phyloP scores from a whole-genome alignment of 805 yeast genomes.

The Candida manassasensis region DNA sequence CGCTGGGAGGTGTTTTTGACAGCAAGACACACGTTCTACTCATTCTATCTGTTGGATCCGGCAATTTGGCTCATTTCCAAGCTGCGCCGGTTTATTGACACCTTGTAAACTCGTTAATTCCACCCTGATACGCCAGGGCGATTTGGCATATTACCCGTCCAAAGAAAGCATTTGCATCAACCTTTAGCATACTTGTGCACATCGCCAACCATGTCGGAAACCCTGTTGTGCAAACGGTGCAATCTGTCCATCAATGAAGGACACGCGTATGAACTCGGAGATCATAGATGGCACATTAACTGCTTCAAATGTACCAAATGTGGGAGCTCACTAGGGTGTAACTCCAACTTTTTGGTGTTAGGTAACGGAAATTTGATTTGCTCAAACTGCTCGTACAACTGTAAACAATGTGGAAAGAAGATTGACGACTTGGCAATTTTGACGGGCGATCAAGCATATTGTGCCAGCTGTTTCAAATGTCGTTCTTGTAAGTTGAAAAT shows the following conservation, averaged over 20 bases:
- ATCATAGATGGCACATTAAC: conserved; percentile 91
- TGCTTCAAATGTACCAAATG: conserved; percentile 92
- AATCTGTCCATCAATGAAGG: conserved; percentile 66
- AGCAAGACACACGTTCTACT: too few species aligned
- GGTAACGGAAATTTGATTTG: conserved; percentile 93
- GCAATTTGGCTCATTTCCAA: too few species aligned
- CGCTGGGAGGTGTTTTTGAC: too few species aligned
- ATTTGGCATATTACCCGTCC: too few species aligned
- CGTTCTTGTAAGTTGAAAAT: conserved; percentile 81
- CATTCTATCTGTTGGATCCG: too few species aligned
- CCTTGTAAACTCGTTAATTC: too few species aligned
- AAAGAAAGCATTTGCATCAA: too few species aligned
- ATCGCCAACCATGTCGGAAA: background rate
- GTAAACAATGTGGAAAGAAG: conserved; percentile 78
- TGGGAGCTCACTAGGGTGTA: conserved; percentile 69
- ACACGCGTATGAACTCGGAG: conserved; percentile 92
- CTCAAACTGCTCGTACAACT: conserved; percentile 85
- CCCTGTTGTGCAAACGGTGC: conserved; percentile 38
- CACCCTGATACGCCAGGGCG: too few species aligned
- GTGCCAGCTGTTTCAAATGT: conserved; percentile 86
- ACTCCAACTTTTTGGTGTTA: conserved; percentile 82
- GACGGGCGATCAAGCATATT: conserved; percentile 93
- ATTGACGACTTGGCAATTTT: conserved; percentile 91
- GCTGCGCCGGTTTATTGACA: too few species aligned
- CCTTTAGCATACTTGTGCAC: too few species aligned